A percentile compares a stretch with the other conserved stretches of the same genome.
Conservation (phyloP, 169 alveolate genomes). For the Plasmodium blacklocki region DNA sequence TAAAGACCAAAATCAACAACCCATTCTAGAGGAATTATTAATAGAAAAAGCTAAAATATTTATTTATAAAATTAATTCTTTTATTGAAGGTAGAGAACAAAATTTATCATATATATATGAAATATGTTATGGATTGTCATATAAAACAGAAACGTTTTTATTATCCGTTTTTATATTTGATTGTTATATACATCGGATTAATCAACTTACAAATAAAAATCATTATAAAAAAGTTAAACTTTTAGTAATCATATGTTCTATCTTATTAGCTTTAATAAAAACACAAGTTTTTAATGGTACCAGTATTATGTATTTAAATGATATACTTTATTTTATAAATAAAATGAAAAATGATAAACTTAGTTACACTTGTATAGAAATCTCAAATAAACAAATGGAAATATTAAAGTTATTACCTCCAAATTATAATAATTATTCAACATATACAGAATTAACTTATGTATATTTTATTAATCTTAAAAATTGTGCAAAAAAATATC, state of each 20-base stretch:
- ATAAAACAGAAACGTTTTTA: slow-evolving; percentile 66
- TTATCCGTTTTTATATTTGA: slow-evolving; percentile 62
- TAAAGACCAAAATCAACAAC: slow-evolving; percentile 15
- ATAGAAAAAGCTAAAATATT: slow-evolving; percentile 54
- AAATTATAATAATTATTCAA: slow-evolving; percentile 65
- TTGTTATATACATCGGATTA: slow-evolving; percentile 53
- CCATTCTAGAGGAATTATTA: slow-evolving; percentile 25
- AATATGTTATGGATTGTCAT: slow-evolving; percentile 49
- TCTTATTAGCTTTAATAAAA: slow-evolving; percentile 51
- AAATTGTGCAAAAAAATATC: slow-evolving; percentile 63
- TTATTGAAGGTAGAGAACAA: slow-evolving; percentile 41
- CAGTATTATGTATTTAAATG: slow-evolving; percentile 65
- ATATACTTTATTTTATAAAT: slow-evolving; percentile 40
- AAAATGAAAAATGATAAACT: slow-evolving; percentile 40
- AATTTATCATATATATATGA: slow-evolving; percentile 61
- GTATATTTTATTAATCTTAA: slow-evolving; percentile 68
- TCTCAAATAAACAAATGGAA: slow-evolving; percentile 68
- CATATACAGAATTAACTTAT: slow-evolving; percentile 64
- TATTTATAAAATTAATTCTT: slow-evolving; percentile 58
- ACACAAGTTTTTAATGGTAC: slow-evolving; percentile 62
- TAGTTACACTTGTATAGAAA: slow-evolving; percentile 64
- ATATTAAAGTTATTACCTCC: slow-evolving; percentile 46
- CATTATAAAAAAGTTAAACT: slow-evolving; percentile 63
- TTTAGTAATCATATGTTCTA: slow-evolving; percentile 50
- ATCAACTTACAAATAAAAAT: slow-evolving; percentile 48